phyloP scores from a whole-genome alignment of 176 grass and related monocot genomes.

The Pontederia crassipes region DNA sequence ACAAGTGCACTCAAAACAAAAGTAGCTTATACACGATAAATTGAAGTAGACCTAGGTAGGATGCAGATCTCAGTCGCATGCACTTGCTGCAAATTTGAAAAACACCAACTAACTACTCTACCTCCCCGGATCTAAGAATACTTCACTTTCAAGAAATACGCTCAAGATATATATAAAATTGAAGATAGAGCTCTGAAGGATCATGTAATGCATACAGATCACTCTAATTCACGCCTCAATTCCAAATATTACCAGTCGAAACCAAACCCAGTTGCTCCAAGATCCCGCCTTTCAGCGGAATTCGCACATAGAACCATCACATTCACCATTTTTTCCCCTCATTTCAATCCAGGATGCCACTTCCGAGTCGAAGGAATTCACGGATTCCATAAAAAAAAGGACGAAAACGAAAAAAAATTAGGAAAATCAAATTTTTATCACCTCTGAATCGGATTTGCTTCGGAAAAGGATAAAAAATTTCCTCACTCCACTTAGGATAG shows the following conservation, averaged over 20 bases:
- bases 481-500: neutral
- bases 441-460: neutral
- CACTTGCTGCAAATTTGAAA: neutral
- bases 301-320: neutral
- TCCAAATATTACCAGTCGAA: neutral
- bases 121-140: neutral
- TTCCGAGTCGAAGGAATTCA: neutral
- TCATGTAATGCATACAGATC: neutral
- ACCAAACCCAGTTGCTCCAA: neutral
- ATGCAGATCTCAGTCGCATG: constrained; percentile 2
- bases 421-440: neutral
- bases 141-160: neutral
- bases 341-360: neutral
- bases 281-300: neutral
- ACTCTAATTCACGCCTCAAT: neutral
- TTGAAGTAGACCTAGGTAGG: neutral
- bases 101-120: neutral
- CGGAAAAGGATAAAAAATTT: neutral
- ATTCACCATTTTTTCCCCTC: neutral
- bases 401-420: neutral
- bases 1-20: too few species aligned
- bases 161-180: neutral
- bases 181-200: neutral
- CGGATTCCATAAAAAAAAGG: too few species aligned
- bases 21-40: neutral